A percentile compares a stretch with the other conserved stretches of the same genome.
phyloP scores from a whole-genome alignment of 2,329 filamentous ascomycete genomes.

The Xylaria sp. region DNA sequence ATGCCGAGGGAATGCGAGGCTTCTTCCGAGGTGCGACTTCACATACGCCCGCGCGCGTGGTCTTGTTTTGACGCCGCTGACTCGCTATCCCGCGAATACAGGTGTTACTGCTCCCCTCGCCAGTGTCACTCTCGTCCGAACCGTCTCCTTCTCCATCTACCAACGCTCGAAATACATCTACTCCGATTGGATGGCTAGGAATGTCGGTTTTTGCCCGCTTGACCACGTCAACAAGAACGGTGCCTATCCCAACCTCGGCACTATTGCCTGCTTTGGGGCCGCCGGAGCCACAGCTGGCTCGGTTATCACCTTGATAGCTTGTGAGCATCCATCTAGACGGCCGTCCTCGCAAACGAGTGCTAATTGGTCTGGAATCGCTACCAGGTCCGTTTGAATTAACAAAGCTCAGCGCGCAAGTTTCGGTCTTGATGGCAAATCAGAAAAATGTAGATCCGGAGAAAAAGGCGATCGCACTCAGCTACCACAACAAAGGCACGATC shows the following conservation, averaged over 20 bases:
- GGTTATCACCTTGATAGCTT: conserved; percentile 79
- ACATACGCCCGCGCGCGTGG: not conserved
- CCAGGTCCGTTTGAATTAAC: conserved; percentile 83
- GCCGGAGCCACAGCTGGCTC: conserved; percentile 81
- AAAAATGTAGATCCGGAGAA: conserved; percentile 55
- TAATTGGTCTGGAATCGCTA: conserved; percentile 19
- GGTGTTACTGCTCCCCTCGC: conserved; percentile 81
- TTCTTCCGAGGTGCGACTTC: conserved; percentile 76
- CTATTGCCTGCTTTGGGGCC: conserved; percentile 75
- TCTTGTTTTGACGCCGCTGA: conserved; percentile 18
- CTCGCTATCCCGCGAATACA: conserved; percentile 39
- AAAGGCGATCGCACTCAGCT: conserved; percentile 68
- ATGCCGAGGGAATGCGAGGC: conserved; percentile 71
- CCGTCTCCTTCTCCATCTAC: conserved; percentile 81
- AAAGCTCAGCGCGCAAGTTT: conserved; percentile 87
- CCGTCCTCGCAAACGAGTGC: not conserved
- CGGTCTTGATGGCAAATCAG: conserved; percentile 72
- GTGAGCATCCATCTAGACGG: conserved; percentile 48
- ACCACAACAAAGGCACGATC: conserved; percentile 78
- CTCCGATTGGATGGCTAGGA: conserved; percentile 71
- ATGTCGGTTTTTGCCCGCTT: conserved; percentile 72
- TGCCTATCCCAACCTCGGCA: conserved; percentile 73
- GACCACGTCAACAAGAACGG: conserved; percentile 73
- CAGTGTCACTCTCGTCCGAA: conserved; percentile 77
- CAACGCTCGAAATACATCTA: conserved; percentile 76